phyloP scores from a whole-genome alignment of 139 green algal genomes.

The Edaphochlamys debaryana region DNA sequence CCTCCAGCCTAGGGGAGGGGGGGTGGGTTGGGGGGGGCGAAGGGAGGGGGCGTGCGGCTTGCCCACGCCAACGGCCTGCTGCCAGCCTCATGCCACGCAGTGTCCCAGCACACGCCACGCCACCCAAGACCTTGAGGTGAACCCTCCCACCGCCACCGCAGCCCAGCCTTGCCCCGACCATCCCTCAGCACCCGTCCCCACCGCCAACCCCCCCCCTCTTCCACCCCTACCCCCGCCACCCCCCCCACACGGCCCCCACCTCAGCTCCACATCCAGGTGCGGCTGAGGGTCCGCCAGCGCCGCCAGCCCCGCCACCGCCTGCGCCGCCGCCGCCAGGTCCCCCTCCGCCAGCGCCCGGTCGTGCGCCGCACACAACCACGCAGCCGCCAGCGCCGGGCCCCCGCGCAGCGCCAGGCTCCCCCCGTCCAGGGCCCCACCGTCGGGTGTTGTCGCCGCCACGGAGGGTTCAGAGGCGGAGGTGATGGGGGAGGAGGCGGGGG shows the following conservation, averaged over 20 bases:
- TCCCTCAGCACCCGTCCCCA: too few species aligned
- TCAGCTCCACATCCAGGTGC: slow-evolving; percentile 22
- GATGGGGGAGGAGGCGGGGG: too few species aligned
- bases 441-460: too few species aligned
- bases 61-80: too few species aligned
- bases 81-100: background rate
- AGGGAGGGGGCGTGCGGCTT: too few species aligned
- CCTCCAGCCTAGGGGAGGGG: slow-evolving; percentile 27
- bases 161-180: background rate
- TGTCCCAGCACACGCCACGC: background rate
- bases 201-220: background rate
- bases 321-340: slow-evolving; percentile 46
- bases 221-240: too few species aligned
- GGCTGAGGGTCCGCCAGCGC: slow-evolving; percentile 50
- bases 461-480: too few species aligned
- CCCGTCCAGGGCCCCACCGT: background rate
- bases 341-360: slow-evolving; percentile 50
- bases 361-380: slow-evolving; percentile 44
- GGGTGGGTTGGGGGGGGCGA: too few species aligned
- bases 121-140: background rate
- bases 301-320: slow-evolving; percentile 44
- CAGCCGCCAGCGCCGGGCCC: slow-evolving; percentile 48
- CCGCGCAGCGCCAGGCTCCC: slow-evolving; percentile 41
- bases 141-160: too few species aligned
- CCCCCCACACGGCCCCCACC: background rate